Evolutionary conservation across 129 eudicot genomes (phyloP).

Genomic region (Flaveria robusta): DNA sequence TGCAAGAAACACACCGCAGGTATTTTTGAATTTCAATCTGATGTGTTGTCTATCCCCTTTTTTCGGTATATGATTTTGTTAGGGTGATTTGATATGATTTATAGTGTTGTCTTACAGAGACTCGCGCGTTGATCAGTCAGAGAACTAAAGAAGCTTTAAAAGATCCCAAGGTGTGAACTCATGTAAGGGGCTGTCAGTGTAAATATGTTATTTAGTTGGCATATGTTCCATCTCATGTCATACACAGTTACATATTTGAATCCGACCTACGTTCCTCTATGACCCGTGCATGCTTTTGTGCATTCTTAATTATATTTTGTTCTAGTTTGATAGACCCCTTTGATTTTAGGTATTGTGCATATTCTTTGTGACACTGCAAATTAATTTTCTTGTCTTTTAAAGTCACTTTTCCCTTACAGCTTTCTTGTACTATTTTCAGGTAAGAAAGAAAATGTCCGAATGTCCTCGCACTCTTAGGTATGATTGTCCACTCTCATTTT

Average conservation of each 20-base stretch:
- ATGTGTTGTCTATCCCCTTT: not conserved
- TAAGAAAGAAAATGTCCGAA: slow-evolving; percentile 81
- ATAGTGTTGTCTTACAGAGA: slow-evolving; percentile 54
- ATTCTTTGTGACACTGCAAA: not conserved
- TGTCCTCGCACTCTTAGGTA: slow-evolving; percentile 78
- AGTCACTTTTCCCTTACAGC: not conserved
- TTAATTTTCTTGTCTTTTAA: slow-evolving; percentile 10
- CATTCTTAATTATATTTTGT: not conserved
- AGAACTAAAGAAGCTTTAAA: slow-evolving; percentile 85
- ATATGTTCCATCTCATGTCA: not conserved
- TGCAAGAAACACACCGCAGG: slow-evolving; percentile 75
- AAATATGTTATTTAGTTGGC: not conserved
- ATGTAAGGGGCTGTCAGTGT: slow-evolving; percentile 63
- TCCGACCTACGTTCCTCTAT: not conserved
- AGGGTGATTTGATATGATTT: slow-evolving; percentile 8
- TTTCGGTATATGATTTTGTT: slow-evolving; percentile 4
- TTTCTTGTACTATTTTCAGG: slow-evolving; percentile 38
- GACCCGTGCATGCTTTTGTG: not conserved
- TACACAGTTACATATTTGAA: not conserved
- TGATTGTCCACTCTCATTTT: slow-evolving; percentile 12
- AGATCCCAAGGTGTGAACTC: slow-evolving; percentile 99
- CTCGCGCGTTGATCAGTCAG: slow-evolving; percentile 66
- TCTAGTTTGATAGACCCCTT: not conserved
- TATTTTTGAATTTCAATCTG: slow-evolving; percentile 16
- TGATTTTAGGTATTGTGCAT: not conserved